Evolutionary conservation across 2,329 filamentous ascomycete genomes (phyloP).

Genomic region (Septoria linicola): DNA sequence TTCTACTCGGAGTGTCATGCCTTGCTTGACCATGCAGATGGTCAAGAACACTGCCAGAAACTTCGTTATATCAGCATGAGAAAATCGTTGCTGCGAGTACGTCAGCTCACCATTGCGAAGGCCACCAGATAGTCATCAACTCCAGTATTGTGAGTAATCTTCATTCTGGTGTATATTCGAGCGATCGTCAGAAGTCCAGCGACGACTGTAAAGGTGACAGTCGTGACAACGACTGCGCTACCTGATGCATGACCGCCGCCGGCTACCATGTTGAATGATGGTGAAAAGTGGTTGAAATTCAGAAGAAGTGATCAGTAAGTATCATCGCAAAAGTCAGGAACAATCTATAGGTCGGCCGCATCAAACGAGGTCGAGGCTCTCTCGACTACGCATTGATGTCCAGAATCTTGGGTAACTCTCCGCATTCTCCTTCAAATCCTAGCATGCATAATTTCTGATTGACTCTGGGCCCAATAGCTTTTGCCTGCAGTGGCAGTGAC

Average conservation of each 20-base stretch:
- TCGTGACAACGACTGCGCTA: conserved; percentile 11
- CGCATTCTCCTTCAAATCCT: too few species aligned
- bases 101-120: conserved; percentile 15
- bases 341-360: too few species aligned
- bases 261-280: neutral
- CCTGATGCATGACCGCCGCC: conserved; percentile 17
- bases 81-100: too few species aligned
- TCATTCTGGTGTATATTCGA: conserved; percentile 14
- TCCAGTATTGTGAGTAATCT: conserved; percentile 19
- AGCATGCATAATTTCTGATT: too few species aligned
- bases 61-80: conserved; percentile 10
- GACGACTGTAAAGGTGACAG: conserved; percentile 14
- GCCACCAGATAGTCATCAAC: conserved; percentile 22
- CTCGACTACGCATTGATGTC: too few species aligned
- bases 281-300: neutral
- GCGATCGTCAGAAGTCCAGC: conserved; percentile 14
- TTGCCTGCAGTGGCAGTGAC: too few species aligned
- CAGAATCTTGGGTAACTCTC: too few species aligned
- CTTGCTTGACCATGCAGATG: conserved; percentile 21
- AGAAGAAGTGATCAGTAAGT: neutral
- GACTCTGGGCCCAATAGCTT: too few species aligned
- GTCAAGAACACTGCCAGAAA: conserved; percentile 18
- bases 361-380: too few species aligned
- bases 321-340: neutral
- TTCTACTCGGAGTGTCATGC: conserved; percentile 1